phyloP scores from a whole-genome alignment of 2,329 filamentous ascomycete species.

The Fusarium sp. region DNA sequence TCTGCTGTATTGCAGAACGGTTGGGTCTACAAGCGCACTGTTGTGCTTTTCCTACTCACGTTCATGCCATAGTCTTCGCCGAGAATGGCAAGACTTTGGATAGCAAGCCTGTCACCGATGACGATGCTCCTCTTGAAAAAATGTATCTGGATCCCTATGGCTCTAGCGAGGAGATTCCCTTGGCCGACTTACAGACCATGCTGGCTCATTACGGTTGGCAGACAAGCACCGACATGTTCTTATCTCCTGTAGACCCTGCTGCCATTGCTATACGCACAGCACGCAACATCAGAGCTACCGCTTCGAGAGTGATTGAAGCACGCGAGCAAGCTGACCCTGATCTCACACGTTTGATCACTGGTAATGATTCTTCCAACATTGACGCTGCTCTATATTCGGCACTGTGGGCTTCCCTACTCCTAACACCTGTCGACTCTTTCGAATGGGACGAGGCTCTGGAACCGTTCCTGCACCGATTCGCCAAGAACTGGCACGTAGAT shows the following conservation, averaged over 20 bases:
- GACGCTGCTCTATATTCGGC: constrained; percentile 75
- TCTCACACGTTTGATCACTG: constrained; percentile 52
- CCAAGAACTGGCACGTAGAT: constrained; percentile 68
- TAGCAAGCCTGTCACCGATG: constrained; percentile 53
- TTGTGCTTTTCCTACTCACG: constrained; percentile 85
- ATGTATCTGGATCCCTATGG: constrained; percentile 91
- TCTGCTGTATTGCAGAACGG: constrained; percentile 79
- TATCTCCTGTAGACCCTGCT: constrained; percentile 72
- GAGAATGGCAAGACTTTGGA: constrained; percentile 71
- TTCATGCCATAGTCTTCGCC: constrained; percentile 81
- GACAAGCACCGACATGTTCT: constrained; percentile 60
- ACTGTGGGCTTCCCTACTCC: constrained; percentile 75
- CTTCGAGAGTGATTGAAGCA: constrained; percentile 46
- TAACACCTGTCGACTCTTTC: constrained; percentile 60
- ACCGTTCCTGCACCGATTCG: constrained; percentile 66
- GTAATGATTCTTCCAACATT: constrained; percentile 57
- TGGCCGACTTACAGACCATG: constrained; percentile 67
- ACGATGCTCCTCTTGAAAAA: constrained; percentile 54
- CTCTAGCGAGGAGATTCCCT: constrained; percentile 73
- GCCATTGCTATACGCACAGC: constrained; percentile 78
- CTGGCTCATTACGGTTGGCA: constrained; percentile 64
- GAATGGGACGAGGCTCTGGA: constrained; percentile 72
- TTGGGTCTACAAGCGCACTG: constrained; percentile 81
- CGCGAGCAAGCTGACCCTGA: constrained; percentile 46
- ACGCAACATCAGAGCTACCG: constrained; percentile 84